phyloP scores from a whole-genome alignment of 371 early-diverging fungal genomes.

The Amoeboaphelidium occidentale region DNA sequence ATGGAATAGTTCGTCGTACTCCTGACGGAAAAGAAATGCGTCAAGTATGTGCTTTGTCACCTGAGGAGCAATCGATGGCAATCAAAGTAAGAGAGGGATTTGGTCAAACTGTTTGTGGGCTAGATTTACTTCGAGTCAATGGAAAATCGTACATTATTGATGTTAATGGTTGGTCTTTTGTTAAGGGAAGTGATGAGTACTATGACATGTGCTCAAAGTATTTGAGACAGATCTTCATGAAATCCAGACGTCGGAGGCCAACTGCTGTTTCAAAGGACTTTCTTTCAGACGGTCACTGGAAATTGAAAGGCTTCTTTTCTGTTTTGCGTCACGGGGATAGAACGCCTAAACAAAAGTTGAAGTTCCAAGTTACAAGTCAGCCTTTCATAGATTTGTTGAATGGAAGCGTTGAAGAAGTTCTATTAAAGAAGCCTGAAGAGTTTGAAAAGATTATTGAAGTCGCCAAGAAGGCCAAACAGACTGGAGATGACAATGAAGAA shows the following conservation, averaged over 20 bases:
- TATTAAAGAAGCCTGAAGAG: conserved; percentile 45
- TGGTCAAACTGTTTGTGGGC: conserved; percentile 82
- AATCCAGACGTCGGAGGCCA: conserved; percentile 18
- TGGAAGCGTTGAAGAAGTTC: conserved; percentile 43
- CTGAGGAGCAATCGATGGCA: conserved; percentile 63
- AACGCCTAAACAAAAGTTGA: conserved; percentile 90
- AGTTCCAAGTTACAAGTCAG: conserved; percentile 25
- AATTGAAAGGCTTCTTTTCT: conserved; percentile 67
- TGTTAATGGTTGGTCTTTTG: conserved; percentile 99
- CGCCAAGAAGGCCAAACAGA: conserved; percentile 26
- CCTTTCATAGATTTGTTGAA: conserved; percentile 13
- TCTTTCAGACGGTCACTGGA: conserved; percentile 62
- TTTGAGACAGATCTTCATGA: conserved; percentile 37
- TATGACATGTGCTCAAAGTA: conserved; percentile 62
- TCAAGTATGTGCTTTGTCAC: conserved; percentile 50
- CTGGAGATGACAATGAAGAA: conserved; percentile 22
- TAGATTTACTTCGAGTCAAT: conserved; percentile 66
- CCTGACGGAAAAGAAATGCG: conserved; percentile 93
- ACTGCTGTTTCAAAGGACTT: conserved; percentile 18
- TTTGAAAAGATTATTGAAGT: conserved; percentile 36
- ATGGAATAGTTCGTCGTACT: conserved; percentile 85
- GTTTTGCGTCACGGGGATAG: conserved; percentile 88
- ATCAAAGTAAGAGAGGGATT: conserved; percentile 51
- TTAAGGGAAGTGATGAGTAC: conserved; percentile 84
- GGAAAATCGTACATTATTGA: conserved; percentile 87